These are phyloP conservation scores for Monilinia laxa DNA, from an alignment of 2,329 filamentous ascomycete species.

Conservation along the genomic window DNA sequence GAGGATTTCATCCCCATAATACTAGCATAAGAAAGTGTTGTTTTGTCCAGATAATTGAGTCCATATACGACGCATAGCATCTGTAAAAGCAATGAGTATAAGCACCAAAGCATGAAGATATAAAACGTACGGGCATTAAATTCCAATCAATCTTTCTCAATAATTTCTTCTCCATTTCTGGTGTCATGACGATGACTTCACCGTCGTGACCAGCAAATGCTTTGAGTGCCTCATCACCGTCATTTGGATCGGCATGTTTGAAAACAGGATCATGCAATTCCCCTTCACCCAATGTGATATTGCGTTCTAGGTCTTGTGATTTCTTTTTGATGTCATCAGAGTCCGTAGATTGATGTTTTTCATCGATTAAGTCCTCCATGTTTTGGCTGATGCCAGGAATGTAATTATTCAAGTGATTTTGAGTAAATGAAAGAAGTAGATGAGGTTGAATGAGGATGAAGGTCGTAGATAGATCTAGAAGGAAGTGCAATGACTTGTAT, in stretches of 20 bases:
- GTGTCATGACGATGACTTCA: conserved; percentile 42
- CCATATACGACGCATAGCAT: conserved; percentile 59
- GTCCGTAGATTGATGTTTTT: not conserved
- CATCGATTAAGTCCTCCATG: conserved; percentile 8
- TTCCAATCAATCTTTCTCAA: conserved; percentile 49
- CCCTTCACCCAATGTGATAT: conserved; percentile 29
- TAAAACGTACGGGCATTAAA: conserved; percentile 45
- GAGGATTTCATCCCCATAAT: conserved; percentile 50
- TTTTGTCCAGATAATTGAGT: conserved; percentile 54
- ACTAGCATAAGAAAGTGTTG: conserved; percentile 50
- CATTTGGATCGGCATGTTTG: conserved; percentile 43
- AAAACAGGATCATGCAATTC: conserved; percentile 30
- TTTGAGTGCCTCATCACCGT: conserved; percentile 48
- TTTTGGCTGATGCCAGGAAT: not conserved
- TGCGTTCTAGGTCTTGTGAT: conserved; percentile 28
- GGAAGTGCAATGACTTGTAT: not conserved
- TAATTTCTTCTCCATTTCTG: conserved; percentile 45
- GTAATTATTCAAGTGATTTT: too few relatives aligned
- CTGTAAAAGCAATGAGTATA: conserved; percentile 28
- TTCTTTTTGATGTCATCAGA: conserved; percentile 24
- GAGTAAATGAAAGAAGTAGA: not conserved
- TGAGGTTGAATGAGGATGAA: not conserved
- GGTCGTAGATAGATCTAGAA: not conserved
- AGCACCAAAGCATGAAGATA: not conserved
- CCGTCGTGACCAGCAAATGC: conserved; percentile 44